These are phyloP conservation scores for Penicillium digitatum DNA, from an alignment of 2,329 filamentous ascomycete species.

Conservation along the genomic window DNA sequence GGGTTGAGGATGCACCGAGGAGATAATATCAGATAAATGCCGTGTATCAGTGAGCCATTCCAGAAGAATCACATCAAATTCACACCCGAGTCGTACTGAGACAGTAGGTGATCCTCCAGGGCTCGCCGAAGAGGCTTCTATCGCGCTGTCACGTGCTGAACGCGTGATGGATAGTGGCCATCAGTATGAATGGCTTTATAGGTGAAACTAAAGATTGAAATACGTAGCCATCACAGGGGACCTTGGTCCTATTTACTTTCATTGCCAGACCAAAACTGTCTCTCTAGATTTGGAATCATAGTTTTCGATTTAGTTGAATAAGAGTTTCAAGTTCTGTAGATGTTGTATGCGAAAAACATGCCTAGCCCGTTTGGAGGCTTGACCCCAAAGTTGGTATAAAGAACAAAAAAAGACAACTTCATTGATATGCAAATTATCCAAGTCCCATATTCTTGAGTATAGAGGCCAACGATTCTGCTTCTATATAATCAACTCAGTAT, in stretches of 20 bases:
- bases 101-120: background rate
- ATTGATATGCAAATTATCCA: background rate
- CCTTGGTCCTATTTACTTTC: background rate
- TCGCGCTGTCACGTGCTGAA: constrained; percentile 4
- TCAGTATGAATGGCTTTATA: background rate
- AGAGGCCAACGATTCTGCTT: background rate
- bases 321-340: background rate
- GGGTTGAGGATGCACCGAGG: background rate
- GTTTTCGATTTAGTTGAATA: background rate
- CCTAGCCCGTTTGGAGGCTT: background rate
- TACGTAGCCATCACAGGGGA: too few relatives aligned
- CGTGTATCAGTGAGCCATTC: background rate
- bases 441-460: background rate
- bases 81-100: background rate
- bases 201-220: background rate
- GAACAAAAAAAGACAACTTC: background rate
- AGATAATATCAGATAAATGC: background rate
- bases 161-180: background rate
- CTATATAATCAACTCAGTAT: background rate
- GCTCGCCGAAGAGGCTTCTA: background rate
- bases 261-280: background rate
- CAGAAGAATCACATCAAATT: background rate
- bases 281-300: too few relatives aligned
- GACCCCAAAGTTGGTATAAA: background rate
- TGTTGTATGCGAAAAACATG: background rate